phyloP scores from a whole-genome alignment of 2,329 filamentous ascomycete genomes.

The Sporothrix schenckii region DNA sequence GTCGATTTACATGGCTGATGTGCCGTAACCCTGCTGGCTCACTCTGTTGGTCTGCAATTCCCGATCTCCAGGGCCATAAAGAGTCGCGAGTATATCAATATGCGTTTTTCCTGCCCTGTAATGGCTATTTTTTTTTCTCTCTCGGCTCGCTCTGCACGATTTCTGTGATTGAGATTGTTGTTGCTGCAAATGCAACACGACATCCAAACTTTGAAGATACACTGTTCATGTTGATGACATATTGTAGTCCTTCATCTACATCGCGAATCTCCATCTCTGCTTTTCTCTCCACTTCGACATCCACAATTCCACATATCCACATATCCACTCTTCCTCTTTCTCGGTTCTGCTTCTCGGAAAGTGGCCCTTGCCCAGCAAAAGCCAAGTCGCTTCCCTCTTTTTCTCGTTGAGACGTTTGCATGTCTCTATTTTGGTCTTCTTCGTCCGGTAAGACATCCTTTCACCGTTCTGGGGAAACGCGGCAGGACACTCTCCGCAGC shows the following conservation, averaged over 20 bases:
- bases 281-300: constrained; percentile 2
- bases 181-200: background rate
- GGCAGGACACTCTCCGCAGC: constrained; percentile 27
- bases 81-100: background rate
- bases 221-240: background rate
- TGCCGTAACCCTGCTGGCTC: background rate
- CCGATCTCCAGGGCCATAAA: background rate
- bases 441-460: no score
- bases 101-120: background rate
- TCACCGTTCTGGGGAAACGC: constrained; percentile 5
- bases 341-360: constrained; percentile 23
- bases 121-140: background rate
- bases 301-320: background rate
- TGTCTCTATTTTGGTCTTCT: background rate
- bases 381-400: constrained; percentile 16
- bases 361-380: constrained; percentile 21
- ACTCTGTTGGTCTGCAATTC: background rate
- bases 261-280: background rate
- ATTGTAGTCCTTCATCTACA: background rate
- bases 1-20: background rate
- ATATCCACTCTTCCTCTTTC: constrained; percentile 13
- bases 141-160: background rate
- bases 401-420: background rate
- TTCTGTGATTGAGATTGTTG: background rate
- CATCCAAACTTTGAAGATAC: background rate